A percentile compares a stretch with the other conserved stretches of the same genome.
phyloP scores from a whole-genome alignment of 2,329 filamentous ascomycete species.

The Cytospora schulzeri region DNA sequence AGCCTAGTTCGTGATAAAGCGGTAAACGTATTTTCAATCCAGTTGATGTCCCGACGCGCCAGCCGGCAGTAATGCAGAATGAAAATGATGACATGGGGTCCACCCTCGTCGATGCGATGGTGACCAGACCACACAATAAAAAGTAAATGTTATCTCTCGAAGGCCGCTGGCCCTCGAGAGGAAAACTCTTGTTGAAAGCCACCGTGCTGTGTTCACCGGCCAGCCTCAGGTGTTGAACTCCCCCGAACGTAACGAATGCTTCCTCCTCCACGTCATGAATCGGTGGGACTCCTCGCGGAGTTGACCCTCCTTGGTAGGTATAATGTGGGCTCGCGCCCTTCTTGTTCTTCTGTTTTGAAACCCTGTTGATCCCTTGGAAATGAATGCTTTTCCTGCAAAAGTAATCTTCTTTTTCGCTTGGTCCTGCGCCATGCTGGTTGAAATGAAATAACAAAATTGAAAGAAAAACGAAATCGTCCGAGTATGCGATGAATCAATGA shows the following conservation, averaged over 20 bases:
- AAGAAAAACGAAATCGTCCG: neutral
- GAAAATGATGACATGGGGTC: neutral
- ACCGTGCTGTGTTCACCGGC: conserved; percentile 18
- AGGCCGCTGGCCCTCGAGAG: neutral
- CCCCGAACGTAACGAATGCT: neutral
- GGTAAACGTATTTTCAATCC: conserved; percentile 7
- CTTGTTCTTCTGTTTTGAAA: conserved; percentile 20
- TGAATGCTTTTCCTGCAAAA: neutral
- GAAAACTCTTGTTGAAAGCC: neutral
- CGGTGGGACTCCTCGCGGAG: conserved; percentile 4
- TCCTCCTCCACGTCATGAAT: neutral
- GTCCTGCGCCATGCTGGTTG: conserved; percentile 10
- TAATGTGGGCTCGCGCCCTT: conserved; percentile 20
- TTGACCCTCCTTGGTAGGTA: neutral
- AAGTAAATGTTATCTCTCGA: neutral
- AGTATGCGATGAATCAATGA: neutral
- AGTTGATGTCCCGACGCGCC: conserved; percentile 12
- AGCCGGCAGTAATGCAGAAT: conserved; percentile 23
- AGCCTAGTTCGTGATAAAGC: neutral
- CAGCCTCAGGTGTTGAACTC: conserved; percentile 4
- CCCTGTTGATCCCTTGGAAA: neutral
- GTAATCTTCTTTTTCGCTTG: conserved; percentile 2
- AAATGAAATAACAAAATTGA: neutral
- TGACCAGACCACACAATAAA: neutral
- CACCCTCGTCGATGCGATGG: neutral